Conservation (phyloP, 306 rosid genomes). For the Dalbergia cultrata region DNA sequence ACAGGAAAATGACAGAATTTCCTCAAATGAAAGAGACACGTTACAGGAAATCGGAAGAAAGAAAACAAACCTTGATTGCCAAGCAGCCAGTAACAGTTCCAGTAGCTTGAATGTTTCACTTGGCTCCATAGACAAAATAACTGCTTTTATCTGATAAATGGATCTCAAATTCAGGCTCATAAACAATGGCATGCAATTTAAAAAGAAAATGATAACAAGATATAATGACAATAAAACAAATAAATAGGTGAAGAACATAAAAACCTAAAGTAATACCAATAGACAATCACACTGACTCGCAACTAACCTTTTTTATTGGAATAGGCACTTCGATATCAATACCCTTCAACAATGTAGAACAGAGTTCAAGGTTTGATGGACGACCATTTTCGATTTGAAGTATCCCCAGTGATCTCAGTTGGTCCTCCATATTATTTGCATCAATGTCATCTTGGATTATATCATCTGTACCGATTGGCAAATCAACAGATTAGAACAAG, state of each 20-base stretch:
- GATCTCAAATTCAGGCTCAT: constrained; percentile 44
- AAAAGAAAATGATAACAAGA: constrained; percentile 18
- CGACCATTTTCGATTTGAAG: constrained; percentile 62
- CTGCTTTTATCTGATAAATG: constrained; percentile 65
- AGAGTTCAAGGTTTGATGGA: constrained; percentile 51
- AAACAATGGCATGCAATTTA: constrained; percentile 35
- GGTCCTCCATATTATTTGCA: constrained; percentile 78
- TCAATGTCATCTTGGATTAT: constrained; percentile 53
- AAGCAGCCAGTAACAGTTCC: constrained; percentile 62
- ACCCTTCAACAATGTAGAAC: constrained; percentile 62
- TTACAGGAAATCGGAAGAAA: constrained; percentile 36
- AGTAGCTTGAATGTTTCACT: constrained; percentile 70
- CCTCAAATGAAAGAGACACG: constrained; percentile 23
- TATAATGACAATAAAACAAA: neutral
- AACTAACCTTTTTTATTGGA: constrained; percentile 73
- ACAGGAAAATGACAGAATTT: constrained; percentile 30
- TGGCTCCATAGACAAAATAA: constrained; percentile 67
- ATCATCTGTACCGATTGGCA: constrained; percentile 66
- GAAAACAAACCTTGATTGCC: constrained; percentile 83
- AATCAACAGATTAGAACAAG: constrained; percentile 42
- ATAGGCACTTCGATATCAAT: constrained; percentile 66
- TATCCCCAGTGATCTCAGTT: constrained; percentile 70
- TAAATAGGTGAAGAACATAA: neutral
- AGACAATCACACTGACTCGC: constrained; percentile 18
- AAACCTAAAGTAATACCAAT: constrained; percentile 18